These are phyloP conservation scores for Fomitopsis pulvina DNA, from an alignment of 768 basidiomycete genomes.

Conservation along the genomic window DNA sequence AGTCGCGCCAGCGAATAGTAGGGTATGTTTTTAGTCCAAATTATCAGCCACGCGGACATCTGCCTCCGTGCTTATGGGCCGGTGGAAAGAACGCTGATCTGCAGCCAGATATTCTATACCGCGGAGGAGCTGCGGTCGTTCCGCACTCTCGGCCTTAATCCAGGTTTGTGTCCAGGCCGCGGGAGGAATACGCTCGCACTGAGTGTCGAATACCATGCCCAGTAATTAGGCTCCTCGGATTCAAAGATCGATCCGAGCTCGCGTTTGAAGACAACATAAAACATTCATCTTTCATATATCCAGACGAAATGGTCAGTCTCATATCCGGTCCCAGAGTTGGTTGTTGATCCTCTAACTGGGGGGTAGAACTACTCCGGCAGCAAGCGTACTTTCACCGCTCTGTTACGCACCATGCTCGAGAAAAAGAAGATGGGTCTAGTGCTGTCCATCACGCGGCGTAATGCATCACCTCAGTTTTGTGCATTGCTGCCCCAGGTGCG, in stretches of 20 bases:
- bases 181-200: too few relatives aligned
- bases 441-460: constrained; percentile 60
- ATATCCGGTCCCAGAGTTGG: neutral
- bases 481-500: constrained; percentile 81
- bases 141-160: constrained; percentile 72
- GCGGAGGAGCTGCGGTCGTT: constrained; percentile 79
- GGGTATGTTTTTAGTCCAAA: constrained; percentile 31
- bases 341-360: neutral
- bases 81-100: constrained; percentile 1
- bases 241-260: constrained; percentile 68
- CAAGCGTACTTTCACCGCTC: constrained; percentile 84
- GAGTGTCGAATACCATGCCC: neutral
- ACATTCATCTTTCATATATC: constrained; percentile 87
- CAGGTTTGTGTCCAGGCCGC: constrained; percentile 62
- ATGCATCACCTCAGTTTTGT: constrained; percentile 73
- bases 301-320: constrained; percentile 66
- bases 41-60: too few relatives aligned
- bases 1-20: constrained; percentile 35
- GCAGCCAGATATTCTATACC: constrained; percentile 69
- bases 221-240: constrained; percentile 91
- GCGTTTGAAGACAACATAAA: constrained; percentile 87
- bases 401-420: constrained; percentile 75
- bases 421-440: constrained; percentile 82
- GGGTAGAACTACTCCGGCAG: constrained; percentile 78
- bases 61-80: too few relatives aligned